phyloP scores from a whole-genome alignment of 139 green algal species.

The Spirogloea muscicola region DNA sequence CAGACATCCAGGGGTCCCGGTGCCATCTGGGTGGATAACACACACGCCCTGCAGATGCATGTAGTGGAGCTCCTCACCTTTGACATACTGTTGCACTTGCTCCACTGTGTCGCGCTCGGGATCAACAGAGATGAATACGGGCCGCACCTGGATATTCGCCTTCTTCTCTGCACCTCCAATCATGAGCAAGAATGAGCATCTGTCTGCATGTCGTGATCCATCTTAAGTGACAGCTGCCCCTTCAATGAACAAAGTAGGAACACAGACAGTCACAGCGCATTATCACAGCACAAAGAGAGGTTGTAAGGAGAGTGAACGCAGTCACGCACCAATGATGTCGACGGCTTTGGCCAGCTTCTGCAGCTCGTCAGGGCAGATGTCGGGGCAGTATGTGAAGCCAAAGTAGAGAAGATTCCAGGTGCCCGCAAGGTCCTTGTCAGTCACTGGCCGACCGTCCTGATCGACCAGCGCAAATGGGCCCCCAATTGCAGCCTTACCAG shows the following conservation, averaged over 20 bases:
- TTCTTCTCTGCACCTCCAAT: conserved; percentile 47
- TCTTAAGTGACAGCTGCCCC: no score
- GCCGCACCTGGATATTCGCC: conserved; percentile 28
- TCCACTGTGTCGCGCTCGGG: conserved; percentile 78
- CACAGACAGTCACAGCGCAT: no score
- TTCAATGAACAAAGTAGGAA: no score
- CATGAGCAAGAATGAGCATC: no score
- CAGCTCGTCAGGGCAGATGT: conserved; percentile 98
- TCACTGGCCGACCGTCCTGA: conserved; percentile 72
- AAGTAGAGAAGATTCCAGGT: conserved; percentile 94
- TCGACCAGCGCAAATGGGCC: conserved; percentile 84
- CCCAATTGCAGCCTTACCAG: conserved; percentile 79
- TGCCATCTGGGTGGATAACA: no score
- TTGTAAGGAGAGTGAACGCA: no score
- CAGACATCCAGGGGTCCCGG: no score
- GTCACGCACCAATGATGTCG: conserved; percentile 43
- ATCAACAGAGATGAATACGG: conserved; percentile 95
- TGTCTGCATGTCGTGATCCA: no score
- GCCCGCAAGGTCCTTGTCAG: conserved; percentile 74
- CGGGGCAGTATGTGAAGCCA: conserved; percentile 96
- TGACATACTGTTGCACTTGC: conserved; percentile 76
- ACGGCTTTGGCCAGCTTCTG: conserved; percentile 78
- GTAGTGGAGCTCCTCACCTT: conserved; percentile 28
- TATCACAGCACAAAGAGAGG: no score
- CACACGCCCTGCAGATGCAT: background rate